Base-by-base conservation (phyloP, 164 flowering plant genomes). In the Magnolia changhungtana region DNA sequence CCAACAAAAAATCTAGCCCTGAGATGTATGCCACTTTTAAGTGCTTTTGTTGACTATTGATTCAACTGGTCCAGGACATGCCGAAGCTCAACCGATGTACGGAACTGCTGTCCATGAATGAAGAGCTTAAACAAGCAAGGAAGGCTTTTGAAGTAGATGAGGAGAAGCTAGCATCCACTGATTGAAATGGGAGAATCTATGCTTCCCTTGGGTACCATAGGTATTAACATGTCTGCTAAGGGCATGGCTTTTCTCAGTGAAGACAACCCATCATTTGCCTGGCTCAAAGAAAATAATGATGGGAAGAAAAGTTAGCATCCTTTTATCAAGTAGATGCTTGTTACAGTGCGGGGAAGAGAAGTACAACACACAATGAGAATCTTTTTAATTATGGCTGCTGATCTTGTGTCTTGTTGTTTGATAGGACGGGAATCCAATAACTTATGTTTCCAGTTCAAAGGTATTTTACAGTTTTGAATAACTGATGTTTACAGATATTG, bases 91-190 rank as follows among this genome's bases (percentile, higher is more conserved):
- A 93, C 75, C 91, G 98, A 10, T 90, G 93, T 79, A 88, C 86
- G 31, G 97, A 95, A 72, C 79, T 93, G 79, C 76, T 95, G 68
- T 85, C 96, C 0, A 95, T 95, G 98, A 88, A 95, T 76, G 98
- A 93, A 83, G 98, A 95, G 88, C 92, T 95, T 69, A 93, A 95
- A 81, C 96, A 93, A 79, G 98, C 96, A 9, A 88, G 96, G 83
- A 95, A 92, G 80, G 95, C 93, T 70, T 92, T 95, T 83, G 97
- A 92, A 37, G 84, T 87, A 9, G 97, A 95, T 75, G 97, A 92
- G 73, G 95, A 90, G 81, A 95, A 92, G 84, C 83, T 91, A 58
- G 86, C 83, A 59, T 69, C 86, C 24, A 23, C 67, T 51, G 89
- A 90, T 31, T 87, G 74, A 84, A 50, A 63, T 27, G 8, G 50